Evolutionary conservation across 495 filamentous ascomycete species (phyloP), one percentile per base, ranked within the genome.

Genomic region (Aspergillus heteromorphus): DNA sequence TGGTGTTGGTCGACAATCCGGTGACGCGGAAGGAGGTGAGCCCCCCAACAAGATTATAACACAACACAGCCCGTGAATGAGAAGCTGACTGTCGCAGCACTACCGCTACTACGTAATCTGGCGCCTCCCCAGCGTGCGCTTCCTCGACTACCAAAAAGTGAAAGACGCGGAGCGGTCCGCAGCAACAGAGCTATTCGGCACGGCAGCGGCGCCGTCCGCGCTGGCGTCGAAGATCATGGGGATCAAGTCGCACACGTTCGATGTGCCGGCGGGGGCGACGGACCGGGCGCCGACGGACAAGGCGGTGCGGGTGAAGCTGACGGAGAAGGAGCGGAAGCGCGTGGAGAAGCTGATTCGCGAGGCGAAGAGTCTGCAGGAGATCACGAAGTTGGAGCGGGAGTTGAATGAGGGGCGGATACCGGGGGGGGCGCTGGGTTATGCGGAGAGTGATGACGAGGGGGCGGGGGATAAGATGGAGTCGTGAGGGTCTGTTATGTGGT

Each of bases 81-180:
- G n/a, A n/a, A n/a, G n/a, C n/a, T n/a, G n/a, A n/a, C n/a, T n/a
- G n/a, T n/a, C n/a, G 13, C 65, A 97, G 93, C 70, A 97, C 69
- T 99, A 97, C 72, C 84, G 93, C 14, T 85, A 85, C 70, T 99
- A 88, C 87, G 72, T 95, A 34, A 82, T 99, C 63, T 97, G 87
- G 88, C 81, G 86, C 42, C 86, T 85, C 61, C 91, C 91, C 4
- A 78, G 76, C 18, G 82, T 99, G 20, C 87, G 92, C 31, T 96
- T 96, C 75, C 78, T 99, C 42, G 95, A 99, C 73, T 97, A 91
- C 69, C 80, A 83, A 50, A 95, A 93, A 72, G 89, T 97, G 27
- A 95, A 89, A 66, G 82, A 92, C 45, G 83, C 75, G 1, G 95
- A 99, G 76, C 85, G 92, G 16, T 66, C 77, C 45, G 77, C 81